Conservation (phyloP, 495 filamentous ascomycete species). For the Hypoxylon fragiforme region DNA sequence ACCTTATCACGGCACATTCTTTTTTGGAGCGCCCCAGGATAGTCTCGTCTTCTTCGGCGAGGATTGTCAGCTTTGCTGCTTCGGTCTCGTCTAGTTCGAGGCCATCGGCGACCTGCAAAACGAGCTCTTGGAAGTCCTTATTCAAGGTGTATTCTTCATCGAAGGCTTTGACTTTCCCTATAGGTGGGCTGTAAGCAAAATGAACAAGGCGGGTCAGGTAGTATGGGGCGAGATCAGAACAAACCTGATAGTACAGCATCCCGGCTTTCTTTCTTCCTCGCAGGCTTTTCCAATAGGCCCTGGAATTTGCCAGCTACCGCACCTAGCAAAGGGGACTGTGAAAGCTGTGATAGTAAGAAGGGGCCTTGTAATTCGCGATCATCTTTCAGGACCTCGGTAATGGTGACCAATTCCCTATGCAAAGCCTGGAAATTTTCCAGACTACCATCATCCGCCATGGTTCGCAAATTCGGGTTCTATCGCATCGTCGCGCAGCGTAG, state of each 20-base stretch:
- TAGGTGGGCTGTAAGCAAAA: constrained; percentile 40
- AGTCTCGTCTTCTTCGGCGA: constrained; percentile 65
- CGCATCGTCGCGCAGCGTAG: constrained; percentile 27
- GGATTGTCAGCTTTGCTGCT: constrained; percentile 72
- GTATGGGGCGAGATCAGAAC: constrained; percentile 39
- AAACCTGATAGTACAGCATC: constrained; percentile 52
- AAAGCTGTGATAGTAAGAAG: constrained; percentile 40
- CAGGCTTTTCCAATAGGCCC: constrained; percentile 73
- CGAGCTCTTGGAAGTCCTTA: constrained; percentile 78
- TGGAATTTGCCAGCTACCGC: constrained; percentile 70
- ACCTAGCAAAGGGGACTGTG: constrained; percentile 63
- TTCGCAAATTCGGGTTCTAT: constrained; percentile 31
- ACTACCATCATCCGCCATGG: constrained; percentile 67
- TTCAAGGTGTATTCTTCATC: constrained; percentile 81
- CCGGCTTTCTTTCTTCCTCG: constrained; percentile 68
- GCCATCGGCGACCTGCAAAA: constrained; percentile 78
- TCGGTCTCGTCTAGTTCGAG: constrained; percentile 87
- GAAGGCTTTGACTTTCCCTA: constrained; percentile 71
- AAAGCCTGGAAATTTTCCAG: constrained; percentile 73
- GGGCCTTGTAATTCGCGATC: constrained; percentile 62
- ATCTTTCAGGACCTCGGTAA: constrained; percentile 58
- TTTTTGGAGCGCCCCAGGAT: constrained; percentile 67
- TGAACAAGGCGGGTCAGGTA: not conserved
- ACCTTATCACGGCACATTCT: constrained; percentile 76
- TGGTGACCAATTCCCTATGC: constrained; percentile 73